Conservation (phyloP, 129 eudicot species). For the Silybum marianum region DNA sequence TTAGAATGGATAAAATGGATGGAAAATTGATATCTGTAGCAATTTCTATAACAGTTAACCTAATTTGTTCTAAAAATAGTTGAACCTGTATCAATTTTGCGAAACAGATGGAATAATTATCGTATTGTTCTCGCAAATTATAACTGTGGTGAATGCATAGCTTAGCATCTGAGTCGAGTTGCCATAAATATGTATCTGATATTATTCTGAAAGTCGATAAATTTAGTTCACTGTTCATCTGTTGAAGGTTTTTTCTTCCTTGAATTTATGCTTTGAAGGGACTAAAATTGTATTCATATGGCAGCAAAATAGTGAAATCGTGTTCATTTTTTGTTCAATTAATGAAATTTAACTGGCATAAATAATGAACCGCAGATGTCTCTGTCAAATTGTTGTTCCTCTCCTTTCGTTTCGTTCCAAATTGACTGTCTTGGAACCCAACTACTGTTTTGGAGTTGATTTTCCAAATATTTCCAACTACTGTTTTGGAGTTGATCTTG, state of each 20-base stretch:
- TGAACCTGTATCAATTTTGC: background rate
- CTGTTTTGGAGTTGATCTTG: too few relatives aligned
- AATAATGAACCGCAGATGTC: too few relatives aligned
- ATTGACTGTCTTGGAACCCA: too few relatives aligned
- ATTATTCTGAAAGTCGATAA: background rate
- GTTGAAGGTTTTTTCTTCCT: background rate
- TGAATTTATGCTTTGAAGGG: background rate
- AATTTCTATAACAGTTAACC: background rate
- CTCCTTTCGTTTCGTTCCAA: too few relatives aligned
- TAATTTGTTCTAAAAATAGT: background rate
- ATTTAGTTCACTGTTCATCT: background rate
- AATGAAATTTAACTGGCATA: too few relatives aligned
- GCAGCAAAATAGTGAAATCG: too few relatives aligned
- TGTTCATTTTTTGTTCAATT: too few relatives aligned
- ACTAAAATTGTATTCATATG: background rate
- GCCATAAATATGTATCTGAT: constrained; percentile 5
- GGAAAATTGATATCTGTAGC: background rate
- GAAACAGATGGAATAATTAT: background rate
- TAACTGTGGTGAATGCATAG: background rate
- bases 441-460: too few relatives aligned
- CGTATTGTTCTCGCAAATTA: background rate
- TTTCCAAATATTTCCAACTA: too few relatives aligned
- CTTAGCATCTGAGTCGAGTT: background rate
- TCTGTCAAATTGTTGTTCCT: too few relatives aligned
- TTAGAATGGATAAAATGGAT: background rate